These are phyloP conservation scores for Mycena kentingensis DNA, from an alignment of 768 basidiomycete genomes.

Conservation along the genomic window DNA sequence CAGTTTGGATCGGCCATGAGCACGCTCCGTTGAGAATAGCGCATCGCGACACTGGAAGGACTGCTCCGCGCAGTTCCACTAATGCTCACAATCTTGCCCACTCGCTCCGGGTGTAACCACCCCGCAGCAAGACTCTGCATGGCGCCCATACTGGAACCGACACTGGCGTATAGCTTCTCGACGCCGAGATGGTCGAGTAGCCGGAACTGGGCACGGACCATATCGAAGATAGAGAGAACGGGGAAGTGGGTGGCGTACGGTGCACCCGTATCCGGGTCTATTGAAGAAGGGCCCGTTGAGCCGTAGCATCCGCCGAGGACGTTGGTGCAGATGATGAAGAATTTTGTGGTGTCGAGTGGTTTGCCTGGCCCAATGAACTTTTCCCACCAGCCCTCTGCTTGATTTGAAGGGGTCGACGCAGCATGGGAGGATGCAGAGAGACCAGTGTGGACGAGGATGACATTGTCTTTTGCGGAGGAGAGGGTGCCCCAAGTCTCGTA, in stretches of 20 bases:
- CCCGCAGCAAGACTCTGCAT: slow-evolving; percentile 98
- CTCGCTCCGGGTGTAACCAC: slow-evolving; percentile 86
- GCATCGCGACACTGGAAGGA: slow-evolving; percentile 91
- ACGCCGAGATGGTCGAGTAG: slow-evolving; percentile 85
- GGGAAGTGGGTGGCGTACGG: slow-evolving; percentile 93
- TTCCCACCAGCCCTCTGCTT: slow-evolving; percentile 96
- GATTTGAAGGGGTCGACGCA: slow-evolving; percentile 74
- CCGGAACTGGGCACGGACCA: slow-evolving; percentile 91
- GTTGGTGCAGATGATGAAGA: slow-evolving; percentile 94
- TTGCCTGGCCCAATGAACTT: slow-evolving; percentile 96
- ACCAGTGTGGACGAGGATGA: slow-evolving; percentile 93
- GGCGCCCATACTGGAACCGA: slow-evolving; percentile 95
- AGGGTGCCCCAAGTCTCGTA: slow-evolving; percentile 99
- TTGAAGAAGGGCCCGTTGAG: slow-evolving; percentile 89
- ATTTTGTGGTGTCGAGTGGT: slow-evolving; percentile 88
- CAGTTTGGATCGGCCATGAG: slow-evolving; percentile 99
- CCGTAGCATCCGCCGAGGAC: slow-evolving; percentile 98
- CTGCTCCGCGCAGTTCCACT: slow-evolving; percentile 93
- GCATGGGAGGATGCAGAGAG: slow-evolving; percentile 96
- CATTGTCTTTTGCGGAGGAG: slow-evolving; percentile 77
- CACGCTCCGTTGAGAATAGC: slow-evolving; percentile 95
- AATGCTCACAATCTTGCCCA: slow-evolving; percentile 89
- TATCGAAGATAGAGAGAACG: slow-evolving; percentile 91
- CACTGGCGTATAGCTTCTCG: slow-evolving; percentile 85
- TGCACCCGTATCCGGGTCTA: slow-evolving; percentile 64